These are phyloP conservation scores for Onygena corvina DNA, from an alignment of 2,329 filamentous ascomycete species.

Conservation along the genomic window DNA sequence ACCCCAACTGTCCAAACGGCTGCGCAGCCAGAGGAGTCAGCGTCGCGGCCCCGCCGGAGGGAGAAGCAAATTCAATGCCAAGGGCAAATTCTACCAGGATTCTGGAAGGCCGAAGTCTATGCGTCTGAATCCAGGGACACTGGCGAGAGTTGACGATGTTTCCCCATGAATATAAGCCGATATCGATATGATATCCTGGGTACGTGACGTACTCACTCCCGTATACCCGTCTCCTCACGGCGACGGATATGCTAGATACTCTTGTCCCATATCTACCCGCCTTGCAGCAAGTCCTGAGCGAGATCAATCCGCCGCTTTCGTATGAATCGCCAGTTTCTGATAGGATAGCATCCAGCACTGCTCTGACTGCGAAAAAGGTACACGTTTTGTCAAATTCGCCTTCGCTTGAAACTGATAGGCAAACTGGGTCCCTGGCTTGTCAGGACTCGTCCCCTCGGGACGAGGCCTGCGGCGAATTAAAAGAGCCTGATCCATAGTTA, in stretches of 20 bases:
- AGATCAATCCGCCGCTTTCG: not conserved
- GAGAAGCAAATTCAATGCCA: not conserved
- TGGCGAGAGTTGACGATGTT: not conserved
- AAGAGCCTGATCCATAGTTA: no score
- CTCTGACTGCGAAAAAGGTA: not conserved
- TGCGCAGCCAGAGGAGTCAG: not conserved
- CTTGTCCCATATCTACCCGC: conserved; percentile 5
- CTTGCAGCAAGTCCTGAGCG: not conserved
- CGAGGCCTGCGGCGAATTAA: conserved; percentile 1
- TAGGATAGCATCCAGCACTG: not conserved
- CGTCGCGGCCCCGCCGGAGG: not conserved
- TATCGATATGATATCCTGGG: conserved; percentile 3
- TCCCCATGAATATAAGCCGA: not conserved
- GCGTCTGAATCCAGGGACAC: not conserved
- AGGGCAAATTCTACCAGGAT: not conserved
- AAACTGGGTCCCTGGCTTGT: not conserved
- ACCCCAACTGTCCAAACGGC: not conserved
- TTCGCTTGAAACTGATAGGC: conserved; percentile 4
- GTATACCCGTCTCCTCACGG: not conserved
- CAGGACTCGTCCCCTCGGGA: not conserved
- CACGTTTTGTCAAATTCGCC: not conserved
- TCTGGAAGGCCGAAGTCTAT: conserved; percentile 2
- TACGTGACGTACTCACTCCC: conserved; percentile 4
- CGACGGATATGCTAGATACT: conserved; percentile 2
- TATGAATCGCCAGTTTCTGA: not conserved